Evolutionary conservation across 2,329 filamentous ascomycete genomes (phyloP), one percentile per base, ranked within the genome.

Genomic region (Penicillium sp.): DNA sequence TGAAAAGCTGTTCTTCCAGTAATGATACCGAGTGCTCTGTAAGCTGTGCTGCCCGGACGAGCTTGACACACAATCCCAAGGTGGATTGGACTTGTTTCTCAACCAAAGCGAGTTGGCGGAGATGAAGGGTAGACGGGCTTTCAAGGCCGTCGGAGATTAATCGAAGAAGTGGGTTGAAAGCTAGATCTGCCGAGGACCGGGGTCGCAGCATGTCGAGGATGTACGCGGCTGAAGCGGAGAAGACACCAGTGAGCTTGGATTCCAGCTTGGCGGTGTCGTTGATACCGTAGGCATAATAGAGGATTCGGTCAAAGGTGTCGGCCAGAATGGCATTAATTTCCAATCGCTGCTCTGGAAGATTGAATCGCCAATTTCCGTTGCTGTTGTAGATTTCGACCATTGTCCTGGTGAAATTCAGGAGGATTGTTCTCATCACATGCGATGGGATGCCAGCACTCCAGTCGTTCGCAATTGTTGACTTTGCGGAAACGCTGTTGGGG

Each of bases 331-430:
- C 75, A 43, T 87, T 79, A 33, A 96, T 77, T 40, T 81, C 73
- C 35, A 81, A 78, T 29, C 84, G 81, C 50, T 90, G 83, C 17
- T 81, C 72, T 8, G 80, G 75, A 1, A 78, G 75, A 5, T 78
- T 74, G 60, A 94, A 96, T 51, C 83, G 84, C 93, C 91, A 98
- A 4, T 83, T 88, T 19, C 81, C 79, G 25, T 85, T 86, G 63
- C 85, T 93, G 67, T 94, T 89, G 52, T 94, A 84, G 5, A 94
- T 79, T 57, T 94, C 89, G 16, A 94, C 77, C 48, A 87, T 76
- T 2, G 83, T 83, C 51, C 86, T 82, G 5, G 84, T 83, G 54
- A 91, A 85, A 3, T 83, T 81, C 31, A 84, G 71, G 26, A 88
- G 73, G 13, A 90, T 82, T 33, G 79, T 80, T 30, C 80, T 78